Percentiles rank a stretch among this genome's conserved stretches.
phyloP scores from a whole-genome alignment of 2,329 filamentous ascomycete genomes.

The Exophiala dermatitidis region DNA sequence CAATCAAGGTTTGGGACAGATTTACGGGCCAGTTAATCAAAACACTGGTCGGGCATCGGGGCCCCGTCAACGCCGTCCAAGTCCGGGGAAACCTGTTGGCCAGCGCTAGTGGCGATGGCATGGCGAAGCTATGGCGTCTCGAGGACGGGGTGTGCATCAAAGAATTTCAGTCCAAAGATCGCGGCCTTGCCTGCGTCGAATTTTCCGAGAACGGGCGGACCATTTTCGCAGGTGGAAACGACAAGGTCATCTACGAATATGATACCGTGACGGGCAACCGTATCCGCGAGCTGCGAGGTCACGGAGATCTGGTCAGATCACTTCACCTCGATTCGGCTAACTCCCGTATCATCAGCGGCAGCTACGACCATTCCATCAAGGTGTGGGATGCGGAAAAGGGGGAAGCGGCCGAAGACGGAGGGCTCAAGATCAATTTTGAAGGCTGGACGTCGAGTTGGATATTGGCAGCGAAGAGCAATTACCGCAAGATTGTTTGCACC shows the following conservation, averaged over 20 bases:
- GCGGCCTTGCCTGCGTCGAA: conserved; percentile 90
- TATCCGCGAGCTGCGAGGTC: conserved; percentile 71
- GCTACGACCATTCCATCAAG: conserved; percentile 92
- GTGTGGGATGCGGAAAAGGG: conserved; percentile 85
- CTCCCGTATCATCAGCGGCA: conserved; percentile 79
- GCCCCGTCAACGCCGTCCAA: conserved; percentile 94
- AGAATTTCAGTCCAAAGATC: conserved; percentile 83
- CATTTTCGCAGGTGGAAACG: conserved; percentile 89
- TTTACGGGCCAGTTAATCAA: conserved; percentile 67
- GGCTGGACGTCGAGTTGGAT: conserved; percentile 97
- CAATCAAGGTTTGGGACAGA: conserved; percentile 91
- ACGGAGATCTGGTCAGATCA: conserved; percentile 78
- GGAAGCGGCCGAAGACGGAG: conserved; percentile 69
- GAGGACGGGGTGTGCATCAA: conserved; percentile 80
- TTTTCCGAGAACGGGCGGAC: conserved; percentile 93
- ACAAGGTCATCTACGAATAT: conserved; percentile 92
- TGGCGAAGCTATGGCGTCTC: conserved; percentile 93
- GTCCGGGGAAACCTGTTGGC: conserved; percentile 88
- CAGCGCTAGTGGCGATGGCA: conserved; percentile 86
- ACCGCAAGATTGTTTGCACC: conserved; percentile 86
- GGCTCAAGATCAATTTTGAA: conserved; percentile 75
- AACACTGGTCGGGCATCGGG: conserved; percentile 74
- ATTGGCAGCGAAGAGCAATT: conserved; percentile 89
- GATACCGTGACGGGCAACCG: conserved; percentile 85
- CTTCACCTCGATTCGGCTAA: conserved; percentile 84